These are phyloP conservation scores for Dichotomocladium elegans DNA, from an alignment of 371 early-diverging fungal genomes.

Conservation along the genomic window DNA sequence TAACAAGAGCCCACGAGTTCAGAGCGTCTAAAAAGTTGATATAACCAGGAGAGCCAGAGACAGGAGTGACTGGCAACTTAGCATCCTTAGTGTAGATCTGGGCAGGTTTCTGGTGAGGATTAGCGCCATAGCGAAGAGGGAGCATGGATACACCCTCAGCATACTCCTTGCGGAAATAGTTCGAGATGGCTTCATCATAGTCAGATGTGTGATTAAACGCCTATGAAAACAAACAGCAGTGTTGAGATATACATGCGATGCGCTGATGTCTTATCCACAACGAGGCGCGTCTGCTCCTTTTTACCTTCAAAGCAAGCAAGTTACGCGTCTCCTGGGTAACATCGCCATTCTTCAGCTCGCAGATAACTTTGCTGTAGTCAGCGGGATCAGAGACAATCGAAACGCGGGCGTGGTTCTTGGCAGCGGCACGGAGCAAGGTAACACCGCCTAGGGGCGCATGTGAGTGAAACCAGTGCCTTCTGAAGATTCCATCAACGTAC, in stretches of 20 bases:
- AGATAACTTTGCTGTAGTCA: slow-evolving; percentile 80
- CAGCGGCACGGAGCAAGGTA: slow-evolving; percentile 95
- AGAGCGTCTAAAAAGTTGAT: slow-evolving; percentile 96
- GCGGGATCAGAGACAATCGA: slow-evolving; percentile 88
- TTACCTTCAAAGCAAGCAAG: slow-evolving; percentile 63
- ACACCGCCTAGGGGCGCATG: slow-evolving; percentile 74
- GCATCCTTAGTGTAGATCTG: slow-evolving; percentile 83
- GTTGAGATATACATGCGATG: not conserved
- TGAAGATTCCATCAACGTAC: slow-evolving; percentile 29
- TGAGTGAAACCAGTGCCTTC: not conserved
- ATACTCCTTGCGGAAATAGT: slow-evolving; percentile 92
- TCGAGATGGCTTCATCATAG: slow-evolving; percentile 93
- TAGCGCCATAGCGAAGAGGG: slow-evolving; percentile 93
- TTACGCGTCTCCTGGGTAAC: slow-evolving; percentile 55
- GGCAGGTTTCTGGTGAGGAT: slow-evolving; percentile 97
- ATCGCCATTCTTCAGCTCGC: slow-evolving; percentile 61
- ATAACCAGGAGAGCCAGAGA: slow-evolving; percentile 95
- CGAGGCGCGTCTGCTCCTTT: not conserved
- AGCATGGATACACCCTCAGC: slow-evolving; percentile 67
- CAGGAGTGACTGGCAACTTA: slow-evolving; percentile 86
- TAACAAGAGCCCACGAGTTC: slow-evolving; percentile 96
- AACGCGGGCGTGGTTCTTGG: slow-evolving; percentile 97
- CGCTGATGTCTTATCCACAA: not conserved
- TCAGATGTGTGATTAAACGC: slow-evolving; percentile 95
- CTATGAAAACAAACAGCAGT: slow-evolving; percentile 21